Evolutionary conservation across 768 basidiomycete genomes (phyloP).

Genomic region (Mycena chlorophos): DNA sequence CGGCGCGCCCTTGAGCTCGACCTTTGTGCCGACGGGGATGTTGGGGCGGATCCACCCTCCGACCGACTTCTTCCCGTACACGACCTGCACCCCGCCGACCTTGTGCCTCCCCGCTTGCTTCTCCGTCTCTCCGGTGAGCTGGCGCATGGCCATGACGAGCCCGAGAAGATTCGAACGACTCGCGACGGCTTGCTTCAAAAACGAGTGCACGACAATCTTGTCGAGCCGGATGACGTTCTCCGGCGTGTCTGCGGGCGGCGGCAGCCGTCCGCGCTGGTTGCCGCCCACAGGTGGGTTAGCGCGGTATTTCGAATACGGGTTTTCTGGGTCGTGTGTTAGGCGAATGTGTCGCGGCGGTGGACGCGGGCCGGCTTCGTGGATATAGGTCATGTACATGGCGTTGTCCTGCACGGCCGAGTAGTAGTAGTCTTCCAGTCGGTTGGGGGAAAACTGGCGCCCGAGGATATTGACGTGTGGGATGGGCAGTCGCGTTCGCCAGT

Average conservation of each 20-base stretch:
- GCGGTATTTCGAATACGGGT: slow-evolving; percentile 83
- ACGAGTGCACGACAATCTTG: slow-evolving; percentile 81
- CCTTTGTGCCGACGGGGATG: slow-evolving; percentile 83
- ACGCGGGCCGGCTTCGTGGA: slow-evolving; percentile 62
- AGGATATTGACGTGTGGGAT: slow-evolving; percentile 66
- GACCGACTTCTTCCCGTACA: slow-evolving; percentile 64
- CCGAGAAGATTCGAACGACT: slow-evolving; percentile 75
- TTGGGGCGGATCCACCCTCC: slow-evolving; percentile 85
- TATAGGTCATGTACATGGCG: slow-evolving; percentile 93
- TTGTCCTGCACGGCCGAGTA: slow-evolving; percentile 78
- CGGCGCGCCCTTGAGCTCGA: slow-evolving; percentile 81
- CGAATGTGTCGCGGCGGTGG: slow-evolving; percentile 59
- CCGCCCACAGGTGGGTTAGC: slow-evolving; percentile 76
- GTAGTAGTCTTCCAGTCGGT: slow-evolving; percentile 84
- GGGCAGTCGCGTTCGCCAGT: slow-evolving; percentile 62
- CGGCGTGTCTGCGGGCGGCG: slow-evolving; percentile 62
- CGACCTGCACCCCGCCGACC: slow-evolving; percentile 76
- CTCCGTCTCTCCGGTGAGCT: slow-evolving; percentile 81
- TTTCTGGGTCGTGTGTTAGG: slow-evolving; percentile 68
- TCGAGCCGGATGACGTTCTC: slow-evolving; percentile 77
- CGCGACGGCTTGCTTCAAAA: slow-evolving; percentile 76
- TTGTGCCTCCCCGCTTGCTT: slow-evolving; percentile 71
- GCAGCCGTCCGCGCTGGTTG: slow-evolving; percentile 63
- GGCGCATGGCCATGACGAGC: slow-evolving; percentile 85
- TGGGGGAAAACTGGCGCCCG: slow-evolving; percentile 69